These are phyloP conservation scores for Pseudomicrostroma phylloplanum DNA, from an alignment of 1,284 basidiomycete species.

Conservation along the genomic window DNA sequence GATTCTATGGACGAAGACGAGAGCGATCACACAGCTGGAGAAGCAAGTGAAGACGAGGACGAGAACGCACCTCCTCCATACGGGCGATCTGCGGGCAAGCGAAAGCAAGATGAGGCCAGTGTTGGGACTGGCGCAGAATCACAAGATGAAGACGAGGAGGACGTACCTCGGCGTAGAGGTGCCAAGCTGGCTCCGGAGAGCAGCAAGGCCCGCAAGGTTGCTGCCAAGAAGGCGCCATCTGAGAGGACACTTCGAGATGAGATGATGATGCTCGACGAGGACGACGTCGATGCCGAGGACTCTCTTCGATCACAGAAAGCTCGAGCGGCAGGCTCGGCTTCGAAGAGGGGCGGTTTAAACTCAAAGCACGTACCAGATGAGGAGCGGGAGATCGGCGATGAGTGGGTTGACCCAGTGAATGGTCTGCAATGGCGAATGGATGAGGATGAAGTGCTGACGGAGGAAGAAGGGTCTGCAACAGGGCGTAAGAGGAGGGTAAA, in stretches of 20 bases:
- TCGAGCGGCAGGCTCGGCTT: background rate
- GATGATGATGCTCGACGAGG: background rate
- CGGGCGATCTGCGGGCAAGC: no score
- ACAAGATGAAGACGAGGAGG: no score
- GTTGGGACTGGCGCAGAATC: no score
- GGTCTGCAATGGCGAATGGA: background rate
- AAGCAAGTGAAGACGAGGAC: background rate
- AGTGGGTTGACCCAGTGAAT: constrained; percentile 1
- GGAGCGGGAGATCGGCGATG: background rate
- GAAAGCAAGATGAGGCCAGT: no score
- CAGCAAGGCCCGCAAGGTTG: background rate
- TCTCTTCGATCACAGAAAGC: background rate
- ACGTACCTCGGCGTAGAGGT: background rate
- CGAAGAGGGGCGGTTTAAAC: background rate
- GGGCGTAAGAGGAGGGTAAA: background rate
- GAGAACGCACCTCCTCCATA: background rate
- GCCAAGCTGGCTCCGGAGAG: background rate
- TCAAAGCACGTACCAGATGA: background rate
- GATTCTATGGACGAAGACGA: constrained; percentile 1
- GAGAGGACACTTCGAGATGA: constrained; percentile 2
- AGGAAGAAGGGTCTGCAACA: background rate
- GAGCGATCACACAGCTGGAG: background rate
- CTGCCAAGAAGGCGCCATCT: background rate
- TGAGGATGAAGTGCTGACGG: background rate
- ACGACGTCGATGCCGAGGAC: constrained; percentile 1